Conservation (phyloP, 345 rosid species). For the Citrus australasica region DNA sequence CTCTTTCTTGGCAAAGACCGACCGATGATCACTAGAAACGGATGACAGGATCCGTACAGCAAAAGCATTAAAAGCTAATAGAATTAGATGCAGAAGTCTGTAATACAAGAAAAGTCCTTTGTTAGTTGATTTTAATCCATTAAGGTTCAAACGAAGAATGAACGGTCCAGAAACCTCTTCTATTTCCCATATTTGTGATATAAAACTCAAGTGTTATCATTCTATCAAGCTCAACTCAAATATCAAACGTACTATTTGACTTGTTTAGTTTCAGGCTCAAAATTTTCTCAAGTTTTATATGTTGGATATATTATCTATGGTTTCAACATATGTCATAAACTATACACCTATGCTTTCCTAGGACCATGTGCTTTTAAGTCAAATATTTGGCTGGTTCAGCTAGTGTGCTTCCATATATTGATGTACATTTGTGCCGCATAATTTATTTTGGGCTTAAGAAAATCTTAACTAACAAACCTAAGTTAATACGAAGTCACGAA, state of each 20-base stretch:
- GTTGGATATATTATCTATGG: no score
- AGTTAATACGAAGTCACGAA: not conserved
- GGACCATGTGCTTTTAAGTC: no score
- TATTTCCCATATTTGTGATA: not conserved
- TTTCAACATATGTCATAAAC: no score
- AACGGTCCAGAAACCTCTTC: not conserved
- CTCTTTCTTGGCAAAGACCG: slow-evolving; percentile 55
- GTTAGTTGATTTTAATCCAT: slow-evolving; percentile 13
- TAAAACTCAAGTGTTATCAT: not conserved
- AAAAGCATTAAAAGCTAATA: slow-evolving; percentile 58
- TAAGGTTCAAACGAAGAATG: not conserved
- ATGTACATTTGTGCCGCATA: not conserved
- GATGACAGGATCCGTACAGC: slow-evolving; percentile 50
- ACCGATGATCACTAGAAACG: slow-evolving; percentile 44
- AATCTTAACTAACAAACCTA: not conserved
- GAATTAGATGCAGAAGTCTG: slow-evolving; percentile 69
- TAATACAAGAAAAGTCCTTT: slow-evolving; percentile 6
- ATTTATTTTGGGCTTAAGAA: not conserved
- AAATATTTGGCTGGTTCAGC: not conserved
- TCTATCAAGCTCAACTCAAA: not conserved
- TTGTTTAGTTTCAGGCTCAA: not conserved
- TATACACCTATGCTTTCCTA: no score
- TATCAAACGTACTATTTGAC: not conserved
- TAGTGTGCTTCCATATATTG: not conserved
- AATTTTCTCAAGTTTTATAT: not conserved